Base-by-base conservation (phyloP, 148 eudicot species). In the Rheum nobile region DNA sequence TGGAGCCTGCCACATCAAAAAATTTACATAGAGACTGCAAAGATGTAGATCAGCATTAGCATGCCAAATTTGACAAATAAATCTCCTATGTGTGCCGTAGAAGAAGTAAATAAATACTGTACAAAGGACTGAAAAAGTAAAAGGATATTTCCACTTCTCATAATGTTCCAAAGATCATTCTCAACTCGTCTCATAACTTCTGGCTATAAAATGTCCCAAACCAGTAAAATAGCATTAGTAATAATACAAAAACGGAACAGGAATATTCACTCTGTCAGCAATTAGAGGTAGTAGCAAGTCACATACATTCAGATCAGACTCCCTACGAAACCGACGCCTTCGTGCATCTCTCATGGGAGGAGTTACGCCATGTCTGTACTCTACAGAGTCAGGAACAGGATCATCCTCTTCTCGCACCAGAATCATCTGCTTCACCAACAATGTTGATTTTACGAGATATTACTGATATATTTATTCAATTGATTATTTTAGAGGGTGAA, bases 321-420 rank as follows among this genome's bases (percentile, higher is more conserved):
- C 96, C 65, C 97, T 86, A 41, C 97, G 88, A 83, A 94, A 95
- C 81, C 98, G 86, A 75, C 96, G 90, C 80, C 97, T 88, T 54
- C 96, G 91, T 61, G 96, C 98, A 86, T 95, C 98, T 77, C 92
- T 82, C 98, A 95, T 88, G 22, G 98, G 90, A 75, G 97, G 96
- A 29, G 98, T 90, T 34, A 95, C 89, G 71, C 98, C 98, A 83
- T 95, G 98, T 75, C 87, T 85, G 76, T 84, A 88, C 85, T 93
- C 97, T 71, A 86, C 85, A 76, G 76, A 79, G 72, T 95, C 97
- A 72, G 98, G 98, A 21, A 85, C 87, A 83, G 77, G 71, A 74
- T 91, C 98, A 79, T 80, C 78, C 47, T 86, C 86, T 77, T 91
- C 97, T 79, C 89, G 87, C 71, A 95, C 93, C 88, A 88, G 82